Percentiles rank a stretch among this genome's conserved stretches.
These are phyloP conservation scores for Aspergillus pseudonomiae DNA, from an alignment of 2,329 filamentous ascomycete genomes.

Conservation along the genomic window DNA sequence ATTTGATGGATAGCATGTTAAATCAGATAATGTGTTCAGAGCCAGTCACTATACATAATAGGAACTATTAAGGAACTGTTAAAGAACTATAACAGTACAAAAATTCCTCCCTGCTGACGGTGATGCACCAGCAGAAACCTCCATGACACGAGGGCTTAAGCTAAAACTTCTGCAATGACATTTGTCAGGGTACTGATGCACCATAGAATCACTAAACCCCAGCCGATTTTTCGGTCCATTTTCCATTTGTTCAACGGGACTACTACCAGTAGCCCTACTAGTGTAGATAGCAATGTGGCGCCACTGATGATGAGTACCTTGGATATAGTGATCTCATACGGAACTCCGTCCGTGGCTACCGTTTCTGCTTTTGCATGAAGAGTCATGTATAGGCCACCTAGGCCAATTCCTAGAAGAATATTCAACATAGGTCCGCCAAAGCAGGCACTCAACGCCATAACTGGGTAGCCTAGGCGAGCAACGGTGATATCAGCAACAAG, in stretches of 20 bases:
- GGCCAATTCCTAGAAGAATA: conserved; percentile 90
- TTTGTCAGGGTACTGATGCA: conserved; percentile 77
- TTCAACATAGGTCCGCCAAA: conserved; percentile 99
- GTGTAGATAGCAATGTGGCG: conserved; percentile 77
- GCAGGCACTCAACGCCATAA: conserved; percentile 93
- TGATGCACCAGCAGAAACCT: neutral
- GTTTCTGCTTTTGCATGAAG: conserved; percentile 52
- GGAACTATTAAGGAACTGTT: too few species aligned
- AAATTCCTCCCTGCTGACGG: neutral
- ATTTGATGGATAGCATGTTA: neutral
- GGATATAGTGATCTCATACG: conserved; percentile 82
- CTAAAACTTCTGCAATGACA: conserved; percentile 71
- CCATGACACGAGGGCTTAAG: conserved; percentile 15
- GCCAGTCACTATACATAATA: neutral
- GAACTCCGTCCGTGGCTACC: conserved; percentile 39
- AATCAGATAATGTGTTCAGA: neutral
- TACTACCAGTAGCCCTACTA: conserved; percentile 74
- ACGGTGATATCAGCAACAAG: conserved; percentile 94
- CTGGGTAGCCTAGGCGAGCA: conserved; percentile 87
- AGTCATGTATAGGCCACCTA: conserved; percentile 87
- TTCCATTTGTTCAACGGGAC: conserved; percentile 87
- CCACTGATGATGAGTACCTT: conserved; percentile 84
- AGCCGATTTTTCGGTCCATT: conserved; percentile 81
- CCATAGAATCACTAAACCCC: conserved; percentile 80
- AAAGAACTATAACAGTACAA: neutral